Evolutionary conservation across 1,139 yeast genomes (phyloP), one percentile per base, ranked within the genome.

Genomic region (Wickerhamiella infanticola): DNA sequence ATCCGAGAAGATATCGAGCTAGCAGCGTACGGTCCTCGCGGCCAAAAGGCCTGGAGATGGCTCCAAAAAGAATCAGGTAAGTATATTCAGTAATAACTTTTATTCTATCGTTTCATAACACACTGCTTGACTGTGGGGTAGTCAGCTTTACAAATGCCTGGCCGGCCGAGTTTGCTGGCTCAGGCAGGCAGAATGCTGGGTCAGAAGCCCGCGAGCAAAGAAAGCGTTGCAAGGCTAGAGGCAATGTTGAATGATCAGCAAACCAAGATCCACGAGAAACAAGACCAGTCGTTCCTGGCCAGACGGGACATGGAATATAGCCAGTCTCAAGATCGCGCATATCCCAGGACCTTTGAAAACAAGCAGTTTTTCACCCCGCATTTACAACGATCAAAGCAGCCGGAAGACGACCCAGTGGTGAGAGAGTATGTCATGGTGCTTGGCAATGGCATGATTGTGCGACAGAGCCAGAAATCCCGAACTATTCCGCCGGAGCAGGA

Each of bases 311-410:
- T 8, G 3, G 35, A 35, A 24, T 6, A 13, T 9, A 3, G 23
- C 13, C 42, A 37, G 11, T 18, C n/a, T 8, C 24, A 40, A 4
- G 38, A 18, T 9, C 48, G 45, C 38, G n/a, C 39, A n/a, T 45
- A 40, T 37, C 67, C 74, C 5, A 60, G 72, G 35, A 61, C 74
- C 0, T 53, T 76, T 24, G 73, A 65, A 35, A 54, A 64, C 24
- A 61, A 65, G 3, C 73, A 73, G 51, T 76, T 75, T 53, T 77
- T 77, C 59, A 67, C 75, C 9, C 76, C 79, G n/a, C 54, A 51
- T 29, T 31, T 51, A 26, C 13, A 23, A 9, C 13, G 37, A 23
- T 9, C 31, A 5, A 23, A 9, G 29, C 5, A 11, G 8, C 24
- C 24, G 29, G n/a, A 11, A 42, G 18, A 26, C n/a, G 13, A 13